Base-by-base conservation (phyloP, 1,284 basidiomycete genomes). In the Moniliella sp. region DNA sequence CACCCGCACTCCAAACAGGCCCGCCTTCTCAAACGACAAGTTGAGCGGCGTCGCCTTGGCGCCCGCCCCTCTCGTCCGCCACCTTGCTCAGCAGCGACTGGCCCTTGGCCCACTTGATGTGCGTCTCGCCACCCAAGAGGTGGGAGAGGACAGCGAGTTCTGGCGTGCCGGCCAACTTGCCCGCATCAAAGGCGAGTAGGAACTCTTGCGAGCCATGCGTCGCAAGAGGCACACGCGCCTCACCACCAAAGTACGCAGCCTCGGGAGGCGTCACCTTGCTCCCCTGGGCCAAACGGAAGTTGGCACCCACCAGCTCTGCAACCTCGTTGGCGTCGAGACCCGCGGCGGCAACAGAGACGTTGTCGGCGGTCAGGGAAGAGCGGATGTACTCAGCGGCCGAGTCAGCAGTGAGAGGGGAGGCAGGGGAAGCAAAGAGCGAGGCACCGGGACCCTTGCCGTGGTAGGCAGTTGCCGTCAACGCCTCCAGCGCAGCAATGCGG, bases 171-270 rank as follows among this genome's bases (percentile, higher is more conserved):
- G 25, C 25, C 12, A 39, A 39, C 11, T 46, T 43, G 5, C 46
- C 55, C 18, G 52, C 54, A 35, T 57, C 42, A 28, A 54, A 59
- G 21, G 38, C 56, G 29, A 59, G 37, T 30, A 57, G 48, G 30
- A 55, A 50, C 7, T 7, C 21, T 45, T 59, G 54, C 29, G 47
- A 45, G n/a, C 40, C 31, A 17, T 49, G 51, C 36, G 57, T 51
- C 8, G 48, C 39, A 27, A 47, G 52, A 21, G 46, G 42, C 3
- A 51, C 42, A 11, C 56, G 50, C 39, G 42, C 44, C 32, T 57
- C 56, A 32, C 56, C 56, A 29, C 56, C 56, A 41, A 47, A 52
- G 53, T 59, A 59, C 39, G 51, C 50, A 31, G 46, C 36, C n/a
- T 43, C 28, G 14, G 46, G 31, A 27, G 33, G 31, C 14, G 31